These are phyloP conservation scores for Paragyromitra xinjiangensis DNA, from an alignment of 495 filamentous ascomycete species.

Conservation along the genomic window DNA sequence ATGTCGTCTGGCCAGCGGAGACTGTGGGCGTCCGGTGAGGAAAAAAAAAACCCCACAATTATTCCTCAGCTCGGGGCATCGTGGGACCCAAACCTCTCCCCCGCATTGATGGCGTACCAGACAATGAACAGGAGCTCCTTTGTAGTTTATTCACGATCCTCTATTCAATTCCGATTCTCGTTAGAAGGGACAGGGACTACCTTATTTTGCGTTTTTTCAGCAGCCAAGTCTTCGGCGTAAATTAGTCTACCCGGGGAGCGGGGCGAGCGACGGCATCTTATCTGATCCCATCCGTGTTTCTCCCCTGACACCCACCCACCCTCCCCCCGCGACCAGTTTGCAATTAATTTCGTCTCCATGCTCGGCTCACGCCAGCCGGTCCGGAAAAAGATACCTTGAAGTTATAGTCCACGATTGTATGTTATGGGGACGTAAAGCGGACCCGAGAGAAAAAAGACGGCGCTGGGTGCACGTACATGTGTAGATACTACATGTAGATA, in stretches of 20 bases:
- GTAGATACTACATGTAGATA: no score
- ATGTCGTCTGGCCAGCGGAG: conserved; percentile 7
- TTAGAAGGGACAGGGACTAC: conserved; percentile 10
- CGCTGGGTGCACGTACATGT: not conserved
- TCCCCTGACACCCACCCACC: not conserved
- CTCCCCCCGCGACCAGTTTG: conserved; percentile 28
- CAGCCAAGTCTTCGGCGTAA: conserved; percentile 6
- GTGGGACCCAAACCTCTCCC: conserved; percentile 7
- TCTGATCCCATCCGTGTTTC: conserved; percentile 13
- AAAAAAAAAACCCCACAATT: conserved; percentile 21
- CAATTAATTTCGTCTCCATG: conserved; percentile 44
- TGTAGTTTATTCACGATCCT: conserved; percentile 9
- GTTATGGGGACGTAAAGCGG: conserved; percentile 11
- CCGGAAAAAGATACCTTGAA: conserved; percentile 27
- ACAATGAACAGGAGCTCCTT: not conserved
- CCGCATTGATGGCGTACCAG: conserved; percentile 12
- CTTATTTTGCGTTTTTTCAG: conserved; percentile 14
- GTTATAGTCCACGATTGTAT: conserved; percentile 12
- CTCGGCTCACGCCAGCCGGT: conserved; percentile 22
- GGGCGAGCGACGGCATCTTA: conserved; percentile 33
- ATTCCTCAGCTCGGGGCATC: not conserved
- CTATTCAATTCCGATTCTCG: conserved; percentile 10
- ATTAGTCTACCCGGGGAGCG: conserved; percentile 19
- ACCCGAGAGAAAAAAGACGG: conserved; percentile 12
- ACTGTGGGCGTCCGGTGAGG: not conserved